A percentile compares a stretch with the other conserved stretches of the same genome.
Conservation (phyloP, 148 eudicot genomes). For the Beta vulgaris region DNA sequence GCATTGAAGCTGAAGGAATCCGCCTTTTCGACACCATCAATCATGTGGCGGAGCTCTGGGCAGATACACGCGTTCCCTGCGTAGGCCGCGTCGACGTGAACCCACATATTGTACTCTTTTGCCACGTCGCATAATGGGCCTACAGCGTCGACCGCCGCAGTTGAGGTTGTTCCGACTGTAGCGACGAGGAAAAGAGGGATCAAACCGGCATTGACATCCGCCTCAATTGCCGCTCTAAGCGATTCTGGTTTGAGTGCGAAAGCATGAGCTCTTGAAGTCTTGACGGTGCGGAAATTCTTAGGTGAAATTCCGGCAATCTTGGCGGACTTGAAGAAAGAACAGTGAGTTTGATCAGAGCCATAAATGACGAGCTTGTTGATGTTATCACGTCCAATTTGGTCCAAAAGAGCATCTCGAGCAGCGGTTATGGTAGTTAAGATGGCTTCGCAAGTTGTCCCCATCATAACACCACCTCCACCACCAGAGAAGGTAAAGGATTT, state of each 20-base stretch:
- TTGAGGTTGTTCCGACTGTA: conserved; percentile 44
- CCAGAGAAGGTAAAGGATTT: conserved; percentile 36
- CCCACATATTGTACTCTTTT: conserved; percentile 38
- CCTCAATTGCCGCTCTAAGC: conserved; percentile 18
- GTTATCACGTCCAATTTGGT: conserved; percentile 26
- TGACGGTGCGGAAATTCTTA: conserved; percentile 34
- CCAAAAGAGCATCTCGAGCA: conserved; percentile 35
- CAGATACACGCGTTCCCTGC: conserved; percentile 62
- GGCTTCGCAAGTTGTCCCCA: conserved; percentile 59
- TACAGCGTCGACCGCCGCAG: conserved; percentile 37
- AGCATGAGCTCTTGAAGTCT: conserved; percentile 21
- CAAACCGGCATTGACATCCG: conserved; percentile 30
- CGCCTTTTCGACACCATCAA: conserved; percentile 44
- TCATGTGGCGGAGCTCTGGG: conserved; percentile 43
- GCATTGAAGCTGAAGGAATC: conserved; percentile 57
- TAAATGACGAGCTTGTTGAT: conserved; percentile 48
- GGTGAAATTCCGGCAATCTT: conserved; percentile 55
- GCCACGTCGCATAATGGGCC: conserved; percentile 32
- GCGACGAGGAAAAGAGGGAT: conserved; percentile 38
- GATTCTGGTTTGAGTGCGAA: conserved; percentile 28
- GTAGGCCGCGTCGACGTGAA: conserved; percentile 58
- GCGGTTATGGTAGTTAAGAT: conserved; percentile 40
- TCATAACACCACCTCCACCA: conserved; percentile 48
- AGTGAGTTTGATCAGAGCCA: conserved; percentile 56
- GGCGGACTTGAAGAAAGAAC: conserved; percentile 41